Base-by-base conservation (phyloP, 129 eudicot genomes). In the Pittosporum tobira region DNA sequence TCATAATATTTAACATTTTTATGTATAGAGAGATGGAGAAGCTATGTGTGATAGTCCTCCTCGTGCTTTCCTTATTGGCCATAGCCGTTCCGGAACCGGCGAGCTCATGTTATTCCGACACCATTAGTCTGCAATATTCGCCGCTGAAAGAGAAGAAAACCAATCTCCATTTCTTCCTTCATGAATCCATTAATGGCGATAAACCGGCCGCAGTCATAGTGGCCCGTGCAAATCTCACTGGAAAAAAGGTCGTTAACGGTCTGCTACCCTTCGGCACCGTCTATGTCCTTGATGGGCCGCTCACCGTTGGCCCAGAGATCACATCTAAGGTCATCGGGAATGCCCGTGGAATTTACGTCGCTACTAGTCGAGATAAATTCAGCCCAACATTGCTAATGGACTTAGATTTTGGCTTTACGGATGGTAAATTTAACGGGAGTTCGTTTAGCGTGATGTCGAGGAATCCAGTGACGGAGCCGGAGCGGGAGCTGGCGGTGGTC, bases 401-500 rank as follows among this genome's bases (percentile, higher is more conserved):
- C 54, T 68, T 68, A 16, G 85, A 79, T 71, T 51, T 79, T 0
- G 85, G 72, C 43, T 75, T 79, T 46, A 75, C 78, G n/a, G 57
- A 68, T 19, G 85, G 85, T 0, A 42, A 34, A 59, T 79, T 75
- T 55, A 79, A 75, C 3, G 85, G 81, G 72, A 79, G 85, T 43
- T 75, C 85, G 2, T 22, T 79, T 11, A 71, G 73, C 27, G 81
- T 75, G 63, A 61, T 67, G 37, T 71, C 75, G 21, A 70, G 85
- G 67, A 78, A 79, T 62, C 77, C 77, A 57, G 27, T 74, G 51
- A 52, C 68, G 46, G 74, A 65, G 81, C 16, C 22, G 37, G 57
- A 16, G 11, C 67, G 78, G 25, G 85, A 79, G 69, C 19, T 79
- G 66, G 85, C 78, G 66, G 75, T 79, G 49, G 85, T 79, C 22